Conservation (phyloP, 306 rosid genomes). For the Dalbergia cultrata region DNA sequence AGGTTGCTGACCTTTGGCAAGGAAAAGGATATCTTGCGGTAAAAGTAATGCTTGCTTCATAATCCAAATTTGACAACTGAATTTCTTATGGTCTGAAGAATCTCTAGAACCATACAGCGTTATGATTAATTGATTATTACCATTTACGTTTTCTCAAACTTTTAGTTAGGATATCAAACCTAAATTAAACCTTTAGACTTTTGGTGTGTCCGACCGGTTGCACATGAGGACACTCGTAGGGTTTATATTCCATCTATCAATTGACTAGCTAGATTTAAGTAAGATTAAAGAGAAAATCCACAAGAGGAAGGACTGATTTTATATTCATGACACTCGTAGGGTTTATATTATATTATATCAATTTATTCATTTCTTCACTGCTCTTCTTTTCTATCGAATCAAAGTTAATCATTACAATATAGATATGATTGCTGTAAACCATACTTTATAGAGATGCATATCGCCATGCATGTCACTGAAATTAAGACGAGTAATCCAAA, state of each 20-base stretch:
- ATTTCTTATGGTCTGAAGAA: not conserved
- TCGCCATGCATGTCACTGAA: not conserved
- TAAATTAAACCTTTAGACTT: not conserved
- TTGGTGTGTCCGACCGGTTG: not conserved
- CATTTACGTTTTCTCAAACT: not conserved
- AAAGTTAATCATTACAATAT: not conserved
- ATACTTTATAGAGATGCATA: not conserved
- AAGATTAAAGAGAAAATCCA: not conserved
- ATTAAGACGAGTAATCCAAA: not conserved
- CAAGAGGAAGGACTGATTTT: not conserved
- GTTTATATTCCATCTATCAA: too few species aligned
- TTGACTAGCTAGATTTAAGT: too few species aligned
- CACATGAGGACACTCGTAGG: not conserved
- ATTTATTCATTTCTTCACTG: too few species aligned
- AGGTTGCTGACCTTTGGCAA: not conserved
- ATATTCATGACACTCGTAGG: too few species aligned
- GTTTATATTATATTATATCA: too few species aligned
- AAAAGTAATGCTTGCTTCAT: not conserved
- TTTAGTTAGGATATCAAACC: not conserved
- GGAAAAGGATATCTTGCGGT: not conserved
- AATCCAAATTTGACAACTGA: slow-evolving; percentile 1
- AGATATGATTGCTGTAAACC: not conserved
- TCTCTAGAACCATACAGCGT: not conserved
- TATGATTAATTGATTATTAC: not conserved
- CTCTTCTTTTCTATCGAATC: too few species aligned